A percentile compares a stretch with the other conserved stretches of the same genome.
Evolutionary conservation across 2,329 filamentous ascomycete species (phyloP).

Genomic region (Aspergillus carbonarius): DNA sequence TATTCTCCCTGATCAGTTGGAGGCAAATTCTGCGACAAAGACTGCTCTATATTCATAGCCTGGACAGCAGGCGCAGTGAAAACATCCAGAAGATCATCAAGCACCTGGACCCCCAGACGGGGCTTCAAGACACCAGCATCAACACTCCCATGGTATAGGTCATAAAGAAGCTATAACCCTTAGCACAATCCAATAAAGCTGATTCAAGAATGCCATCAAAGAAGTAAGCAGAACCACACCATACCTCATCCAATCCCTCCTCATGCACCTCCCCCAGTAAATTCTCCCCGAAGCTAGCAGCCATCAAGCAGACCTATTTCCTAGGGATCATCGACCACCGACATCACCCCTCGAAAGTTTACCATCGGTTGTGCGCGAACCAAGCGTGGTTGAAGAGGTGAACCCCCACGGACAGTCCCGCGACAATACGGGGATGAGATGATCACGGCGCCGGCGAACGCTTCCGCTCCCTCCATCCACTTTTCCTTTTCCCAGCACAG

Average conservation of each 20-base stretch:
- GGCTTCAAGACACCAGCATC: slow-evolving; percentile 11
- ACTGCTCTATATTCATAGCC: slow-evolving; percentile 1
- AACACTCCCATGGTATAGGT: slow-evolving; percentile 22
- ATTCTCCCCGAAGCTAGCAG: slow-evolving; percentile 50
- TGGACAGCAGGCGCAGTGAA: slow-evolving; percentile 29
- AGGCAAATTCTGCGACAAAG: neutral
- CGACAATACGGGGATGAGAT: neutral
- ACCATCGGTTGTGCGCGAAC: neutral
- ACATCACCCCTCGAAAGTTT: neutral
- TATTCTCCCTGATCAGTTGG: neutral
- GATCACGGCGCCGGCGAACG: neutral
- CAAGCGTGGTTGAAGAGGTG: neutral
- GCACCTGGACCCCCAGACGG: slow-evolving; percentile 44
- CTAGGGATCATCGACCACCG: neutral
- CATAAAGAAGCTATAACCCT: slow-evolving; percentile 29
- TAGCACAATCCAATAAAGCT: neutral
- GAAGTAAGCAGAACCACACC: slow-evolving; percentile 16
- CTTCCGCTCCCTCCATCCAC: slow-evolving; percentile 1
- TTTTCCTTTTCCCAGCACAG: neutral
- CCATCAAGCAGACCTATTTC: slow-evolving; percentile 18
- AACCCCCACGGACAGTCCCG: neutral
- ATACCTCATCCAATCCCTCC: slow-evolving; percentile 53
- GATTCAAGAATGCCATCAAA: neutral
- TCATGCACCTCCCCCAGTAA: slow-evolving; percentile 54
- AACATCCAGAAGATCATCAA: slow-evolving; percentile 47